Percentiles rank a stretch among this genome's conserved stretches.
Evolutionary conservation across 306 rosid species (phyloP).

Genomic region (Begonia fuchsioides): DNA sequence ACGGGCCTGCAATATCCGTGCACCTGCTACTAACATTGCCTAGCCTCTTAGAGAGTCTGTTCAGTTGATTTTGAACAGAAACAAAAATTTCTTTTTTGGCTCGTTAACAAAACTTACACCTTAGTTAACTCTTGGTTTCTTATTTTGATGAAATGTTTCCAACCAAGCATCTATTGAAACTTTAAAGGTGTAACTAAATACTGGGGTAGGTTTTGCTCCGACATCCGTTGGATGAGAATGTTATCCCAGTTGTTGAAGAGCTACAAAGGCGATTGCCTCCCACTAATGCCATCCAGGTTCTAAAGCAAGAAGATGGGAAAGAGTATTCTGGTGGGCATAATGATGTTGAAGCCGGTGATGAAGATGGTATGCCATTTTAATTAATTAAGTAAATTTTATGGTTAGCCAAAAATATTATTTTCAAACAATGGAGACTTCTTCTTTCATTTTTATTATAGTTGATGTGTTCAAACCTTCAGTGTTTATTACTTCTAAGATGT

Average conservation of each 20-base stretch:
- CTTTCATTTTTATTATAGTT: conserved; percentile 1
- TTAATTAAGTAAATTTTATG: neutral
- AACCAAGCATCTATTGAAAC: neutral
- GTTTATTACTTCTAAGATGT: conserved; percentile 7
- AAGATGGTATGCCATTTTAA: conserved; percentile 53
- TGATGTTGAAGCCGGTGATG: conserved; percentile 55
- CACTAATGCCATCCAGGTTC: conserved; percentile 8
- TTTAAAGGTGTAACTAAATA: neutral
- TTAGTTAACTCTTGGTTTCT: neutral
- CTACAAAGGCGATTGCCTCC: conserved; percentile 73
- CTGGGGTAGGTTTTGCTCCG: conserved; percentile 63
- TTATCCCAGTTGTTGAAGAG: conserved; percentile 81
- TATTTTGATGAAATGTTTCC: no score
- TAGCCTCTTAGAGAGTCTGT: no score
- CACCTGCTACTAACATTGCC: no score
- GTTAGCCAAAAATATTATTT: no score
- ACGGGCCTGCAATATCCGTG: no score
- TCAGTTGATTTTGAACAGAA: no score
- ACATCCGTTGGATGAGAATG: conserved; percentile 66
- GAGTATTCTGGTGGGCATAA: conserved; percentile 29
- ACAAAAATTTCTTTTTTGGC: no score
- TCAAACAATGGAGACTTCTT: neutral
- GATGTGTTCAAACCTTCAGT: conserved; percentile 2
- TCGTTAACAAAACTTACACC: no score
- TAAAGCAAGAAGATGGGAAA: conserved; percentile 19